phyloP scores from a whole-genome alignment of 495 filamentous ascomycete genomes.

The Jackrogersella minutella region DNA sequence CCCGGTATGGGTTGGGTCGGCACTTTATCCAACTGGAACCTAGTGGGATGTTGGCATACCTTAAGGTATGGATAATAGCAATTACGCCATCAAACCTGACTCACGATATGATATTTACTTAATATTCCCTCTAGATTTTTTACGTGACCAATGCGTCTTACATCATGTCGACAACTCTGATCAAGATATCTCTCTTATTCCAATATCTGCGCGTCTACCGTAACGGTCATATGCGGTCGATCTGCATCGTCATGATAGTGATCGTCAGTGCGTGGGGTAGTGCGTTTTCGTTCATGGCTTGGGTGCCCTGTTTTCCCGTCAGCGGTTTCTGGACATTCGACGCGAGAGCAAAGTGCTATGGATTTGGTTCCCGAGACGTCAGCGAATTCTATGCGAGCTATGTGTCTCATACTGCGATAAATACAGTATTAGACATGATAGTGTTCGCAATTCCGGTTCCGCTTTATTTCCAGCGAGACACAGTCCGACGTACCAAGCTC shows the following conservation, averaged over 20 bases:
- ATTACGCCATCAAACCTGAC: too few relatives aligned
- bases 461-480: conserved; percentile 38
- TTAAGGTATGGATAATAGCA: conserved; percentile 17
- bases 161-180: conserved; percentile 38
- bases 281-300: conserved; percentile 31
- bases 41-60: conserved; percentile 8
- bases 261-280: conserved; percentile 39
- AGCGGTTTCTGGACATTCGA: conserved; percentile 40
- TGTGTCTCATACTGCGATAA: conserved; percentile 40
- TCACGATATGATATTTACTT: background rate
- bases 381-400: conserved; percentile 37
- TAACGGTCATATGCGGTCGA: conserved; percentile 30
- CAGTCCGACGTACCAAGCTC: conserved; percentile 32
- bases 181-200: conserved; percentile 46
- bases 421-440: conserved; percentile 40
- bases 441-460: conserved; percentile 43
- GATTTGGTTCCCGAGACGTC: conserved; percentile 39
- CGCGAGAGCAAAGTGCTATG: conserved; percentile 38
- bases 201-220: conserved; percentile 45
- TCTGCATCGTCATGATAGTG: conserved; percentile 35
- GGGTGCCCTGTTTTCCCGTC: conserved; percentile 40
- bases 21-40: conserved; percentile 14
- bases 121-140: conserved; percentile 25
- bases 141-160: conserved; percentile 37
- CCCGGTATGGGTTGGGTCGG: conserved; percentile 16